Evolutionary conservation across 108 stramenopile genomes (phyloP).

Genomic region (Chaetoceros muelleri): DNA sequence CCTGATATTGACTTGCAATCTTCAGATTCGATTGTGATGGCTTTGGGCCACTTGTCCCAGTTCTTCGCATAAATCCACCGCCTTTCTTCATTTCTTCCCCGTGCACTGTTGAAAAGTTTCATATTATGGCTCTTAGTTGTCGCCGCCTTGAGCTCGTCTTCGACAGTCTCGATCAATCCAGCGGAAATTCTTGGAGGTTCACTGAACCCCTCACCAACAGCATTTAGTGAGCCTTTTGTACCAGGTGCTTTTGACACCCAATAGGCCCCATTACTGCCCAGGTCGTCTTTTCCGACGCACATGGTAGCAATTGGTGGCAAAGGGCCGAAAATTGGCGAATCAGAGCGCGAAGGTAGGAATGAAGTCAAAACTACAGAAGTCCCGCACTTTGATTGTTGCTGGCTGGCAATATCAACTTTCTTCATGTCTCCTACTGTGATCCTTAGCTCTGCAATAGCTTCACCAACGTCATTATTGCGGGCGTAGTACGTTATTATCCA

Average conservation of each 20-base stretch:
- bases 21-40: slow-evolving; percentile 13
- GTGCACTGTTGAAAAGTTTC: slow-evolving; percentile 14
- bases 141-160: slow-evolving; percentile 6
- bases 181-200: slow-evolving; percentile 25
- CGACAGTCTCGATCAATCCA: slow-evolving; percentile 31
- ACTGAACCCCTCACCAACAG: slow-evolving; percentile 17
- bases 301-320: slow-evolving; percentile 18
- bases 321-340: slow-evolving; percentile 21
- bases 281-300: not conserved
- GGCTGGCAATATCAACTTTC: slow-evolving; percentile 7
- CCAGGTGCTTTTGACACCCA: not conserved
- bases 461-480: slow-evolving; percentile 29
- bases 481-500: slow-evolving; percentile 50
- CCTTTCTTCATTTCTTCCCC: slow-evolving; percentile 20
- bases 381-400: slow-evolving; percentile 10
- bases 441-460: slow-evolving; percentile 34
- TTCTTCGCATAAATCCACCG: slow-evolving; percentile 45
- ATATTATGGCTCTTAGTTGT: slow-evolving; percentile 4
- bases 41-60: slow-evolving; percentile 56
- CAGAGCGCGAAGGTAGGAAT: slow-evolving; percentile 30
- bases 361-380: slow-evolving; percentile 32
- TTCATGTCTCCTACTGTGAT: slow-evolving; percentile 40
- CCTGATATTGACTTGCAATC: slow-evolving; percentile 9
- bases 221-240: slow-evolving; percentile 6
- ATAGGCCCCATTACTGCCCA: not conserved